Evolutionary conservation across 305 asterid genomes (phyloP).

Genomic region (Plantago coronopus): DNA sequence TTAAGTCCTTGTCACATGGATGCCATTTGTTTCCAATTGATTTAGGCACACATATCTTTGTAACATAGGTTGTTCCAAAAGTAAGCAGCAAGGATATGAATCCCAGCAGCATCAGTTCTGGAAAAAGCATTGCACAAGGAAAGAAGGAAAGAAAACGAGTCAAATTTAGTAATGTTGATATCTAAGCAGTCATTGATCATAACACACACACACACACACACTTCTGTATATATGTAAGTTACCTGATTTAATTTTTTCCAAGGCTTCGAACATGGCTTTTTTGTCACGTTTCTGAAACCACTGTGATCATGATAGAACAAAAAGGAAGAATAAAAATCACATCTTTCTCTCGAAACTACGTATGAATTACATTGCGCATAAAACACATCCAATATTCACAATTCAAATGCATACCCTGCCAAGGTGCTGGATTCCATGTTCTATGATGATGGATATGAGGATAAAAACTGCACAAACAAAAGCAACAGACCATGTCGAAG

Average conservation of each 20-base stretch:
- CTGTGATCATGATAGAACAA: constrained; percentile 23
- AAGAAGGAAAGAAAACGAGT: not conserved
- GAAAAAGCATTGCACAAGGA: not conserved
- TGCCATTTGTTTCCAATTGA: constrained; percentile 50
- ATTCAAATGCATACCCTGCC: constrained; percentile 34
- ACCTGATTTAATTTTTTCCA: constrained; percentile 77
- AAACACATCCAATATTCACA: not conserved
- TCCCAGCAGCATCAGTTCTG: constrained; percentile 70
- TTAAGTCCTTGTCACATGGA: constrained; percentile 36
- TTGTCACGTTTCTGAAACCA: constrained; percentile 59
- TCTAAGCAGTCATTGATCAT: not conserved
- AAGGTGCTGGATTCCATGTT: constrained; percentile 59
- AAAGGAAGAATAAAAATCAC: not conserved
- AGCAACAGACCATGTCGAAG: constrained; percentile 78
- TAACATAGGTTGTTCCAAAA: constrained; percentile 41
- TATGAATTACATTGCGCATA: not conserved
- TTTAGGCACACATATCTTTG: constrained; percentile 50
- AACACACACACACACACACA: too few relatives aligned
- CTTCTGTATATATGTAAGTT: not conserved
- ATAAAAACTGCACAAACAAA: constrained; percentile 53
- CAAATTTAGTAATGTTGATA: not conserved
- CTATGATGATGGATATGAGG: constrained; percentile 46
- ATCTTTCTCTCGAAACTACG: not conserved
- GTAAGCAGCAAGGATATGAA: constrained; percentile 64
- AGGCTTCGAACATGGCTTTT: constrained; percentile 63